Evolutionary conservation across 192 early-diverging fungal species (phyloP), one percentile per base, ranked within the genome.

Genomic region (Rhizoclosmatium sp.): DNA sequence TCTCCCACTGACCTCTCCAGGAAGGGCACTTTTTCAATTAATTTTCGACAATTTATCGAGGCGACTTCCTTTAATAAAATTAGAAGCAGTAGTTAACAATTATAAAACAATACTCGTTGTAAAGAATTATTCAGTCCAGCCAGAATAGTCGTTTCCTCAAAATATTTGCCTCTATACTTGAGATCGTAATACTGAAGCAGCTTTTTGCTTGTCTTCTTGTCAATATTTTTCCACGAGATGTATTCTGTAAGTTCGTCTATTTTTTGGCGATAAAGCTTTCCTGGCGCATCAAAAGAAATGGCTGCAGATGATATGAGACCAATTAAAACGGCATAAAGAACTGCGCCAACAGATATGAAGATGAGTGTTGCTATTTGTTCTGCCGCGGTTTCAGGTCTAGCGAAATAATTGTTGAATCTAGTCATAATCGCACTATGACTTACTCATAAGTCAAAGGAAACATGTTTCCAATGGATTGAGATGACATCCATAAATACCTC

Each of bases 11-110:
- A 58, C 12, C 82, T 42, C 31, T 82, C 54, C 65, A 83, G n/a
- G 65, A 83, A 83, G 3, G 82, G 82, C 42, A 83, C 82, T 44
- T 83, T 74, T 62, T 78, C 69, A n/a, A 83, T 77, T 4, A 83
- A 42, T 40, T 78, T 51, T 48, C 58, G 4, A 65, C 71, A 78
- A 46, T 56, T 83, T 3, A 76, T 83, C 47, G 40, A 47, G 21
- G 66, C 67, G 3, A 76, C 69, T 83, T 65, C 82, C 82, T 48
- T 14, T 3, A 71, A 10, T 4, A 16, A 12, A 31, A 62, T 62
- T n/a, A 71, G 0, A 7, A 58, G 51, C 23, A 58, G 70, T 23
- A 59, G 10, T 58, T 12, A 58, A 12, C n/a, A n/a, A 58, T 58
- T 21, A 42, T n/a, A n/a, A n/a, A n/a, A n/a, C n/a, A n/a, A n/a